Evolutionary conservation across 2,329 filamentous ascomycete genomes (phyloP), one percentile per base, ranked within the genome.

Genomic region (Neofusicoccum kwambonambiense): DNA sequence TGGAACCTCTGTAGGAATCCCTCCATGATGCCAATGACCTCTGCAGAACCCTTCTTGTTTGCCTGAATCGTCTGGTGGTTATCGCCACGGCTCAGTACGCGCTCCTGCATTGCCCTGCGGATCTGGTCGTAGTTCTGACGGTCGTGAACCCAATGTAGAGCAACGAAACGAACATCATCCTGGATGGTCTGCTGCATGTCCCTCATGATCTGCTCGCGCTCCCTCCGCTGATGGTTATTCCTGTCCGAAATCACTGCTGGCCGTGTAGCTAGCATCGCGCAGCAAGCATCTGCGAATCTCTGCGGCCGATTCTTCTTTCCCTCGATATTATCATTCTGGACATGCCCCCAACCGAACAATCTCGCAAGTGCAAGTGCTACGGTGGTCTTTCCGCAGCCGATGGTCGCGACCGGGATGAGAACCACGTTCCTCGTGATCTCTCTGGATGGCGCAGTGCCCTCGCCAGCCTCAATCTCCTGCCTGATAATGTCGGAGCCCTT

Each of bases 51-150:
- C 64, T 91, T 90, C 51, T 87, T 90, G n/a, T 81, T 83, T 11
- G 94, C 93, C 72, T 95, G 93, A 66, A 99, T 98, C 0, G 95
- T 99, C 79, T 99, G 95, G 76, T 99, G 95, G 73, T 98, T 98
- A 76, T 99, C 93, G 13, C 95, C 95, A 22, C 95, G 90, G 5
- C 87, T 84, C 19, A 97, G 80, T 0, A 99, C 92, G 57, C 95
- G 89, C 68, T 89, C 85, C 65, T 87, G 89, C 0, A 93, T 96
- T 31, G 94, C 83, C 64, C 86, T 81, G 50, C 91, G 86, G 67
- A 98, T 91, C 37, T 86, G 82, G 57, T 90, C 84, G 7, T 95
- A 85, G 68, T 92, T 80, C 44, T 80, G 72, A 17, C 78, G 81
- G 65, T 93, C 87, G 73, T 98, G 95, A 6, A 91, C 89, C 73